Base-by-base conservation (phyloP, 1,139 yeast genomes). In the Yamadazyma buinensis region DNA sequence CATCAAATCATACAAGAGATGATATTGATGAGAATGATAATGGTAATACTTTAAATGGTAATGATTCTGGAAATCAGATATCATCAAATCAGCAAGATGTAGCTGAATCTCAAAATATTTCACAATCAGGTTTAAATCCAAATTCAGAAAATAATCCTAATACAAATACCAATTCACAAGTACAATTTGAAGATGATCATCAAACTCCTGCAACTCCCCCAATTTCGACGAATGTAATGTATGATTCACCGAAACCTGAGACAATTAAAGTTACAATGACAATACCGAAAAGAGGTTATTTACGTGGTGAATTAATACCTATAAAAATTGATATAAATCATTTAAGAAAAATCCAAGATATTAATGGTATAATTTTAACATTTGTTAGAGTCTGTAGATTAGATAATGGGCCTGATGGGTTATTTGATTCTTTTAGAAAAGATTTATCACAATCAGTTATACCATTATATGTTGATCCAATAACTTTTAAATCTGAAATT, bases 381-480 rank as follows among this genome's bases (percentile, higher is more conserved):
- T 64, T 88, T 34, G 86, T 86, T 7, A 64, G 97, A 35, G 82
- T 88, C 7, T 85, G 95, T 44, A 67, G 95, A 17, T 76, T 88
- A 27, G 84, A 82, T 42, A 70, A 75, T 41, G 84, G 84, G 0
- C 77, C 78, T 2, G 82, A 75, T 34, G 72, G 77, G 13, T 69
- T 77, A 19, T 67, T 77, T 29, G 95, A 85, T 51, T 80, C 94
- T 0, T 87, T 83, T 55, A 67, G 97, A 43, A 88, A 88, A 54
- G 97, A 88, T 52, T 64, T 88, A 14, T 77, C 83, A 26, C 97
- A 88, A 56, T 72, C 77, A 30, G 73, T 87, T 1, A 70, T 84
- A 1, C 95, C 96, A 1, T 59, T 88, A n/a, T 81, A 77, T 44
- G 78, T 86, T 15, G 92, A 86, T 51, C 90, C 94, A 1, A 64